A percentile compares a stretch with the other conserved stretches of the same genome.
These are phyloP conservation scores for Apiospora aurea DNA, from an alignment of 2,329 filamentous ascomycete species.

Conservation along the genomic window DNA sequence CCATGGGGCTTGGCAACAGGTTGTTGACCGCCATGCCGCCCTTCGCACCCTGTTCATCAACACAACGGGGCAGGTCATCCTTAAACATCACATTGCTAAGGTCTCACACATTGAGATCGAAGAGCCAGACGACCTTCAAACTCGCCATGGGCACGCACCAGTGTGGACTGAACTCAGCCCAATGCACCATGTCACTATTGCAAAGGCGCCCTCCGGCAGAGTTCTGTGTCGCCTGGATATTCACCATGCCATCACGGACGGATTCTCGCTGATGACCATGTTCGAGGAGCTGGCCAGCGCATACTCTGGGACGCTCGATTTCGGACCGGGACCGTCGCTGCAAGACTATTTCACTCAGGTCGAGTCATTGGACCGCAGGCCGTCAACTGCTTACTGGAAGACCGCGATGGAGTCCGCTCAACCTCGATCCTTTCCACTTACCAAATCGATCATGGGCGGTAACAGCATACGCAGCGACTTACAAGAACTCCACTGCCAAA, in stretches of 20 bases:
- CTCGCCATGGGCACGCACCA: neutral
- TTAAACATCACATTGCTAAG: neutral
- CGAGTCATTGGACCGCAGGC: neutral
- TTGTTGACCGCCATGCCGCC: constrained; percentile 26
- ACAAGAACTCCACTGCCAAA: constrained; percentile 21
- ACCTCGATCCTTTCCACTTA: neutral
- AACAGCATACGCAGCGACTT: neutral
- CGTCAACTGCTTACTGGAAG: neutral
- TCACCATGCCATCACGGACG: constrained; percentile 27
- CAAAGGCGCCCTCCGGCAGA: neutral
- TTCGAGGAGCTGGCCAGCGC: constrained; percentile 26
- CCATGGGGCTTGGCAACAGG: constrained; percentile 26
- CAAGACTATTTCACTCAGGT: constrained; percentile 17
- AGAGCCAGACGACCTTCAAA: neutral
- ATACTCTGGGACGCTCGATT: neutral
- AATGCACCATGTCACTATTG: constrained; percentile 24
- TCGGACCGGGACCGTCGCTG: constrained; percentile 21
- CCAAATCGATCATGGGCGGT: neutral
- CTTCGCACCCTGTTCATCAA: constrained; percentile 25
- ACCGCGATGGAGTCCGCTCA: neutral
- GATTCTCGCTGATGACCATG: constrained; percentile 26
- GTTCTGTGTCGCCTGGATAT: constrained; percentile 25
- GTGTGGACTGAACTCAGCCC: constrained; percentile 5
- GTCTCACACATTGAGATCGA: neutral
- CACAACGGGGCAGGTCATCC: neutral